These are phyloP conservation scores for Penicillium brasilianum DNA, from an alignment of 2,329 filamentous ascomycete genomes.

Conservation along the genomic window DNA sequence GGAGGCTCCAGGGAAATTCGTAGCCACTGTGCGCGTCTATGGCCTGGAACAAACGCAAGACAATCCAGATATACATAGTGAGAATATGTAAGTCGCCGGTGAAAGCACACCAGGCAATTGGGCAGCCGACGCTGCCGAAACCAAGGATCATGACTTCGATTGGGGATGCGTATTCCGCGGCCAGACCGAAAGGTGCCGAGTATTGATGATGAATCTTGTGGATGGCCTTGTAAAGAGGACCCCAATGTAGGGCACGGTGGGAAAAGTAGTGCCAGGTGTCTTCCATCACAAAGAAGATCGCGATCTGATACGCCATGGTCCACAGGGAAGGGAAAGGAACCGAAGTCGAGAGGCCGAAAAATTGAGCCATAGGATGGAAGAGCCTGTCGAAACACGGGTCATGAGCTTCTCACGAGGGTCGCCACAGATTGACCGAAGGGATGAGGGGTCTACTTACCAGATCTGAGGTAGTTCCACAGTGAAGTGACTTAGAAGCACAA, in stretches of 20 bases:
- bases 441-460: slow-evolving; percentile 61
- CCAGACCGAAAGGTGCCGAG: slow-evolving; percentile 93
- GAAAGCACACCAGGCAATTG: slow-evolving; percentile 80
- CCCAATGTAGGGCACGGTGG: slow-evolving; percentile 91
- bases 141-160: slow-evolving; percentile 97
- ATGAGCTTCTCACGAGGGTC: not conserved
- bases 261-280: slow-evolving; percentile 99
- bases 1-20: slow-evolving; percentile 96
- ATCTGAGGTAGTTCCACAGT: slow-evolving; percentile 98
- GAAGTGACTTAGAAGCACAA: slow-evolving; percentile 94
- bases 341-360: slow-evolving; percentile 82
- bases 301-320: slow-evolving; percentile 90
- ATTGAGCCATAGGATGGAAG: slow-evolving; percentile 96
- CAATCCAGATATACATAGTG: slow-evolving; percentile 98
- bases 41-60: slow-evolving; percentile 90
- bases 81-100: slow-evolving; percentile 90
- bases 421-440: not conserved
- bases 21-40: slow-evolving; percentile 98
- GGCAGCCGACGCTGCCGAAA: slow-evolving; percentile 79
- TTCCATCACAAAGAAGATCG: slow-evolving; percentile 92
- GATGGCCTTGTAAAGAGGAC: slow-evolving; percentile 91
- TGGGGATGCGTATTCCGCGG: slow-evolving; percentile 95
- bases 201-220: slow-evolving; percentile 99
- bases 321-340: slow-evolving; percentile 85
- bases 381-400: slow-evolving; percentile 56